These are phyloP conservation scores for Parathielavia appendiculata DNA, from an alignment of 495 filamentous ascomycete species.

Conservation along the genomic window DNA sequence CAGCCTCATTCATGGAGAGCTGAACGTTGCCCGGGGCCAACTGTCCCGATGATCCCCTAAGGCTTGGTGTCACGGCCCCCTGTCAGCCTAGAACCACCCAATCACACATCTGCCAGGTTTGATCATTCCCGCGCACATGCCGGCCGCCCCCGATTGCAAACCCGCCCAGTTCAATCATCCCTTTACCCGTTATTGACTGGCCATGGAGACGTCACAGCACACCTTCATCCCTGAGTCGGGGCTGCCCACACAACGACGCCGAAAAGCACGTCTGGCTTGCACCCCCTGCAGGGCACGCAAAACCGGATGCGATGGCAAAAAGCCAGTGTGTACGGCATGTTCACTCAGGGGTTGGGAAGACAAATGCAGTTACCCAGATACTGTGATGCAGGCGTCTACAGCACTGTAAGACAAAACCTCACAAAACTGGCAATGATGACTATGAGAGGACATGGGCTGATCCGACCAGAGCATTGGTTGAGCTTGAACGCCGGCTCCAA, in stretches of 20 bases:
- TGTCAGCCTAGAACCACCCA: no score
- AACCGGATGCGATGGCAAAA: conserved; percentile 27
- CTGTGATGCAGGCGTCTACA: conserved; percentile 18
- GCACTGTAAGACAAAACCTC: conserved; percentile 17
- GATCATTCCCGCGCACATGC: no score
- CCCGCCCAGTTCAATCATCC: no score
- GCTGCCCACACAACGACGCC: conserved; percentile 12
- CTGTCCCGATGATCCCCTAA: no score
- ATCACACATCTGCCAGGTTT: no score
- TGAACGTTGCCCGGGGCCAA: no score
- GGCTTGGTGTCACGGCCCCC: no score
- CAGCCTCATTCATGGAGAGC: no score
- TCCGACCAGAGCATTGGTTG: conserved; percentile 17
- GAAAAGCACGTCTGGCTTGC: conserved; percentile 26
- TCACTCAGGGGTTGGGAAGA: conserved; percentile 22
- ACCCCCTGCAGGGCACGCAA: conserved; percentile 27
- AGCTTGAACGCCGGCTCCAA: conserved; percentile 22
- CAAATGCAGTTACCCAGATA: conserved; percentile 26
- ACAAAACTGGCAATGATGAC: neutral
- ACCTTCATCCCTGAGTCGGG: conserved; percentile 16
- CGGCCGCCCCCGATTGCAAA: no score
- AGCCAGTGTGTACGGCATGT: conserved; percentile 21
- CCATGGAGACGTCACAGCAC: conserved; percentile 12
- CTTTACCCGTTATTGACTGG: neutral
- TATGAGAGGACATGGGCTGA: neutral